Evolutionary conservation across 164 flowering plant species (phyloP), one percentile per base, ranked within the genome.

Genomic region (Berberis vulgaris): DNA sequence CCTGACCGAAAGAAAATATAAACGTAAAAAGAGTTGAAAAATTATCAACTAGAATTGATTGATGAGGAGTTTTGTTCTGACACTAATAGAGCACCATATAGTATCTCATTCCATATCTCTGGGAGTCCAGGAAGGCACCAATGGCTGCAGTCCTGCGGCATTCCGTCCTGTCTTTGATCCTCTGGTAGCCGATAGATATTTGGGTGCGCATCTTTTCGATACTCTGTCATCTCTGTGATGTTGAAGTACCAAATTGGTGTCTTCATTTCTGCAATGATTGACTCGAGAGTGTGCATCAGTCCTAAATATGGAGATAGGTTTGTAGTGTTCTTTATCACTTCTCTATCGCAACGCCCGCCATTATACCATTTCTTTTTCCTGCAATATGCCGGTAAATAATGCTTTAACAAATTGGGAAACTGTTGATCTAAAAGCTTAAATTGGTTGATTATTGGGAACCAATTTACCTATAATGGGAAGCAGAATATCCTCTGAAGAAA

Each of bases 341-440:
- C 93, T 0, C 79, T 76, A 12, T 80, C 47, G 40, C 90, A 85
- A 44, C 46, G 66, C 40, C 88, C 90, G 1, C 90, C 84, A 0
- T 88, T 74, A 50, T 80, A 80, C 91, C 95, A 85, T 45, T 77
- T 80, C 43, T 88, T 89, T n/a, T 86, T 84, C 52, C 93, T 83
- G 26, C 26, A 26, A 26, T 26, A 26, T 26, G 26, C 26, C 0
- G 26, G 26, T 26, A 26, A 26, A 26, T 26, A 26, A 26, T 26
- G 26, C 26, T 26, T 26, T 26, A 26, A 26, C 26, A 26, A 26
- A 26, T 26, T 26, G 26, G 26, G 26, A 26, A 26, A 26, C 26
- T 26, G 26, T 26, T 26, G 0, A 26, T 26, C 26, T 26, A 26
- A 26, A 26, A 26, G 26, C 26, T 26, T 26, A 26, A 26, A 26